Evolutionary conservation across 371 early-diverging fungal species (phyloP).

Genomic region (Circinella minor): DNA sequence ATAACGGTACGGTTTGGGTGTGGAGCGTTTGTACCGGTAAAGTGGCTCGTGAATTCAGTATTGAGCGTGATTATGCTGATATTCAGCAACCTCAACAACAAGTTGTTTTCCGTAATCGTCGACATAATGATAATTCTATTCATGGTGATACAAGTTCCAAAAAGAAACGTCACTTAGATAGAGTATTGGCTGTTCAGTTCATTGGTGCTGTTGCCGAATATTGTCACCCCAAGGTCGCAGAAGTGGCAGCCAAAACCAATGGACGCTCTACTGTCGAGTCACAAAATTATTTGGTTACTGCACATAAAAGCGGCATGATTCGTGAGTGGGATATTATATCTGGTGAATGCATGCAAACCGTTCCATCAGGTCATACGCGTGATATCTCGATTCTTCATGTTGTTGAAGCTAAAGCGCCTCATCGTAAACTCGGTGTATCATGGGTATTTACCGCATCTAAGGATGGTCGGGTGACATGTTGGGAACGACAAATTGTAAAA

Average conservation of each 20-base stretch:
- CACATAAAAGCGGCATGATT: conserved; percentile 37
- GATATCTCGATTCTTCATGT: conserved; percentile 33
- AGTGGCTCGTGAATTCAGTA: conserved; percentile 27
- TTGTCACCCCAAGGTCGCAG: conserved; percentile 34
- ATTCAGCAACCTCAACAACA: conserved; percentile 7
- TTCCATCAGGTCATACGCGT: conserved; percentile 29
- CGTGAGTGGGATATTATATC: conserved; percentile 43
- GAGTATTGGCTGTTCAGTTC: conserved; percentile 30
- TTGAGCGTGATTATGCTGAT: conserved; percentile 17
- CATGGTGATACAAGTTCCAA: not conserved
- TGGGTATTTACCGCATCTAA: conserved; percentile 39
- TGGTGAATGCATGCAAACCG: conserved; percentile 37
- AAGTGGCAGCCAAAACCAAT: conserved; percentile 27
- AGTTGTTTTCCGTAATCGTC: conserved; percentile 18
- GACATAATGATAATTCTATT: not conserved
- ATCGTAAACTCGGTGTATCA: conserved; percentile 29
- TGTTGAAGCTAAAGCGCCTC: conserved; percentile 25
- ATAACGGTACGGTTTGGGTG: conserved; percentile 36
- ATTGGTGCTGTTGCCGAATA: conserved; percentile 36
- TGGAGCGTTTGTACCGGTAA: conserved; percentile 32
- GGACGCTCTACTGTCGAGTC: conserved; percentile 10
- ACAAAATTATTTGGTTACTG: conserved; percentile 36
- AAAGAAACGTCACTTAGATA: conserved; percentile 12
- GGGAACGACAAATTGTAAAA: conserved; percentile 34
- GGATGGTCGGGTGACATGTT: conserved; percentile 40